Percentiles rank a stretch among this genome's conserved stretches.
These are phyloP conservation scores for Xerocomus minutiporus DNA, from an alignment of 1,284 basidiomycete genomes.

Conservation along the genomic window DNA sequence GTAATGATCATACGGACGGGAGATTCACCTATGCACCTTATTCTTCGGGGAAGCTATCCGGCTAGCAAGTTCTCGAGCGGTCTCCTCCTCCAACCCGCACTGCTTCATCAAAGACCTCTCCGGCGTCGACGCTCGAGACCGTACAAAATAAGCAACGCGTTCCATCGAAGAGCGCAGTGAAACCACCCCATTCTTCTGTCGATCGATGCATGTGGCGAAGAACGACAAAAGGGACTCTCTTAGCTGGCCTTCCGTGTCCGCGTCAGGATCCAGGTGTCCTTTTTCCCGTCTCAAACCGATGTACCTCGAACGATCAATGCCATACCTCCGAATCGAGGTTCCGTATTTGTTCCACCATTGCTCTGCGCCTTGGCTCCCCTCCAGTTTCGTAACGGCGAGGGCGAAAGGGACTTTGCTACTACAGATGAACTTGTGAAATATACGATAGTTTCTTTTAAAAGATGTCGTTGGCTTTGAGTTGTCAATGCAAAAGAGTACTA, in stretches of 20 bases:
- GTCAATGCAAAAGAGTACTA: slow-evolving; percentile 38
- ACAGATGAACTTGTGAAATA: slow-evolving; percentile 29
- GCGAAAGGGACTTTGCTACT: slow-evolving; percentile 20
- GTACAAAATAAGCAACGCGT: slow-evolving; percentile 11
- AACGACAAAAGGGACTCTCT: slow-evolving; percentile 20
- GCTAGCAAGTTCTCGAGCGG: slow-evolving; percentile 18
- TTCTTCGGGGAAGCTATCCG: slow-evolving; percentile 11
- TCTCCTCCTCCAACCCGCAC: slow-evolving; percentile 21
- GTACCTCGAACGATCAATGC: slow-evolving; percentile 27
- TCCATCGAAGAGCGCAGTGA: slow-evolving; percentile 12
- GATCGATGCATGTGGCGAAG: slow-evolving; percentile 12
- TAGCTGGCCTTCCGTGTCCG: slow-evolving; percentile 4
- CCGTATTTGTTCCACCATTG: slow-evolving; percentile 33
- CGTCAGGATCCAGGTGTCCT: not conserved
- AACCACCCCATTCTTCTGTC: slow-evolving; percentile 5
- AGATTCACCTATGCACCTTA: not conserved
- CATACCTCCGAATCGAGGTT: slow-evolving; percentile 25
- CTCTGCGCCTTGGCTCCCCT: slow-evolving; percentile 23
- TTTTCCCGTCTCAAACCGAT: slow-evolving; percentile 29
- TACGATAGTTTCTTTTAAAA: slow-evolving; percentile 25
- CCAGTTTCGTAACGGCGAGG: slow-evolving; percentile 27
- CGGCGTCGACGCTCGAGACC: slow-evolving; percentile 6
- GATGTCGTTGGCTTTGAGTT: slow-evolving; percentile 31
- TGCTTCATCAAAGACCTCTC: slow-evolving; percentile 17
- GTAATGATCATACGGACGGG: not conserved